Evolutionary conservation across 2,329 filamentous ascomycete genomes (phyloP), one percentile per base, ranked within the genome.

Genomic region (Aspergillus ustus): DNA sequence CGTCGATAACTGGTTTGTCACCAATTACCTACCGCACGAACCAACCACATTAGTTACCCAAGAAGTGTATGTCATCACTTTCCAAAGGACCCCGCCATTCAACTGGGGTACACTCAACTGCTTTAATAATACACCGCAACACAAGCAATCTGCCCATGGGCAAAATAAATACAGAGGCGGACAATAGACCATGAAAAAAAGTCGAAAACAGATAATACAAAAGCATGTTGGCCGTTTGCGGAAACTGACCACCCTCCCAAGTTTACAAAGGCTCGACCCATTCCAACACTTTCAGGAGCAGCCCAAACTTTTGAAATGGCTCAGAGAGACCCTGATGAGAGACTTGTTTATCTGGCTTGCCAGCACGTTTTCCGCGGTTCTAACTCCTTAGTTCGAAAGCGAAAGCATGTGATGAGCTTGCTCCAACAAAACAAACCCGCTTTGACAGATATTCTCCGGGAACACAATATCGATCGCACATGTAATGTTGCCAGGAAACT

Each of bases 51-150:
- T 49, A 49, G 45, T 49, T 49, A 49, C 45, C 45, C 45, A 49
- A 49, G 45, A 49, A 49, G 45, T 49, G 49, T 52, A 52, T 52
- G 49, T 52, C 49, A 52, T 25, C 49, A 52, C 49, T 37, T 52
- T 52, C 50, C 28, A 25, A 25, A 49, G 46, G 46, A 29, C 46
- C 46, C 46, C 46, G 46, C 46, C 19, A 49, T 28, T 49, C 45
- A 49, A 49, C 45, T 49, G 45, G 45, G 45, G 45, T 49, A 49
- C 45, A 49, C 45, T 49, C 45, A 49, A 49, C 45, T 49, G 15
- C 15, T 52, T 34, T 52, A 37, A 22, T n/a, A 52, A 52, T 52
- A 34, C 29, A 52, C 15, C 29, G 49, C 29, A 52, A 52, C 20
- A 52, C 20, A 37, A 52, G 49, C 15, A 34, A 40, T 34, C 17